Evolutionary conservation across 1,284 basidiomycete species (phyloP).

Genomic region (Apiotrichum laibachii): DNA sequence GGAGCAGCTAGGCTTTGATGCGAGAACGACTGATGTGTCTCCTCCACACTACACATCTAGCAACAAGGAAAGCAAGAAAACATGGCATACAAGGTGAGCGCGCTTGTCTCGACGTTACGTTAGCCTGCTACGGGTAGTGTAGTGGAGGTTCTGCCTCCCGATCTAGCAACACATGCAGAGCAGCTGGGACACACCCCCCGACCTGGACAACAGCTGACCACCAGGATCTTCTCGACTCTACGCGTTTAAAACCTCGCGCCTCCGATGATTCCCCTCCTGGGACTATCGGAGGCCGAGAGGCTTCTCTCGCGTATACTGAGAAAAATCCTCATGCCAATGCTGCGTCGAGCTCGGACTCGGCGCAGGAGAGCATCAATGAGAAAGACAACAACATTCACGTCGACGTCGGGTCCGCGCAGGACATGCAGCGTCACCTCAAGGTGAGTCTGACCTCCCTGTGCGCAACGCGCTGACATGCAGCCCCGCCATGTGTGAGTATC

Average conservation of each 20-base stretch:
- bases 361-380: slow-evolving; percentile 5
- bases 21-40: not conserved
- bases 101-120: no score
- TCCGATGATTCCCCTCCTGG: no score
- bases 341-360: not conserved
- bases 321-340: not conserved
- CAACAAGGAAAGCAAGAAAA: slow-evolving; percentile 1
- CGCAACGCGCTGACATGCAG: not conserved
- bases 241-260: not conserved
- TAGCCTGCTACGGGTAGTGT: no score
- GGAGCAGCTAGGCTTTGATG: not conserved
- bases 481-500: not conserved
- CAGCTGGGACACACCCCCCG: no score
- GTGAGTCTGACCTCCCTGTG: not conserved
- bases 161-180: no score
- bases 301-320: not conserved
- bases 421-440: slow-evolving; percentile 13
- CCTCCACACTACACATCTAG: not conserved
- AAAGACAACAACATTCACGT: not conserved
- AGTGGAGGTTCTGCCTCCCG: no score
- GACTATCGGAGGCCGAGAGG: not conserved
- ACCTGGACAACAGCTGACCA: not conserved
- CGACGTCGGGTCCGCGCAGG: not conserved
- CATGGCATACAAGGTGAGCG: slow-evolving; percentile 1
- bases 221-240: slow-evolving; percentile 5